Conservation (phyloP, 306 rosid genomes). For the Vigna unguiculata region DNA sequence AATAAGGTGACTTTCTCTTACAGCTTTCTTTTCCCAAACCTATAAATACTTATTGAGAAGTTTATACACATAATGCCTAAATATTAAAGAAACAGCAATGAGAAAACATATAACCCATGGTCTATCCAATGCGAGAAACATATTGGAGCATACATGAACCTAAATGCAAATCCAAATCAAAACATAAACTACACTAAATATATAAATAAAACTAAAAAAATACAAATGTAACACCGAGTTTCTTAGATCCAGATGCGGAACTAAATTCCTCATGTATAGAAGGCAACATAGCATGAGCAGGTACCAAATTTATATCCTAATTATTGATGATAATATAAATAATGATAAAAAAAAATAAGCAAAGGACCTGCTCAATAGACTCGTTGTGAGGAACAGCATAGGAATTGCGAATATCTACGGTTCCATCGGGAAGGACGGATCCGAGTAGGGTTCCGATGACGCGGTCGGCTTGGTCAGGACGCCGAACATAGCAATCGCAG, state of each 20-base stretch:
- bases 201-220: not conserved
- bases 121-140: not conserved
- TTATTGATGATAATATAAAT: not conserved
- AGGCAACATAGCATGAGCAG: not conserved
- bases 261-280: not conserved
- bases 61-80: no score
- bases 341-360: not conserved
- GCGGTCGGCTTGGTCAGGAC: constrained; percentile 91
- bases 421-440: constrained; percentile 77
- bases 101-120: not conserved
- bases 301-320: not conserved
- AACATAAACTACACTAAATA: not conserved
- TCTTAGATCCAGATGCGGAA: not conserved
- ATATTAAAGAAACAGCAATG: no score
- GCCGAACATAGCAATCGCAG: constrained; percentile 87
- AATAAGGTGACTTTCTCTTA: no score
- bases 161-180: not conserved
- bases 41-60: no score
- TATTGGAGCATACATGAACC: not conserved
- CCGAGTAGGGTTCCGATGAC: constrained; percentile 97
- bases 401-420: constrained; percentile 83
- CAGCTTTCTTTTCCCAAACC: not conserved
- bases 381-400: constrained; percentile 98
- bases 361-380: constrained; percentile 72
- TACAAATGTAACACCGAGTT: no score